phyloP scores from a whole-genome alignment of 73 alveolate species.

The Paramecium biaurelia region DNA sequence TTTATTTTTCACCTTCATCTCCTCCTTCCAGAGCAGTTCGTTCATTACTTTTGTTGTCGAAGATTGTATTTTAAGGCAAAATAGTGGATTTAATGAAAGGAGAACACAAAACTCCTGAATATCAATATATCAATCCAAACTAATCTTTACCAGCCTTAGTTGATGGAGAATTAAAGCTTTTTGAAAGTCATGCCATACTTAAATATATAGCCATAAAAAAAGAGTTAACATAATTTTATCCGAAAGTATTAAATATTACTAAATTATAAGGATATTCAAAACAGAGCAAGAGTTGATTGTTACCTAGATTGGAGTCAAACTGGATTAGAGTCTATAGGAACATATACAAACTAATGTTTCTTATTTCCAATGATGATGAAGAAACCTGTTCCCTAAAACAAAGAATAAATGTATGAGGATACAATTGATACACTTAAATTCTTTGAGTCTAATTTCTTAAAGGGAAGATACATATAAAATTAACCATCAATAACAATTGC shows the following conservation, averaged over 20 bases:
- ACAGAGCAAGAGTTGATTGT: neutral
- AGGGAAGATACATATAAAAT: neutral
- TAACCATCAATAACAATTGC: conserved; percentile 23
- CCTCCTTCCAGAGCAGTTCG: neutral
- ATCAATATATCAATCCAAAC: neutral
- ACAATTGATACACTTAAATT: neutral
- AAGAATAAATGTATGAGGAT: neutral
- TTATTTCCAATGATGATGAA: neutral
- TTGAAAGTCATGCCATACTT: conserved; percentile 7
- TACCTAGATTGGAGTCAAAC: conserved; percentile 16
- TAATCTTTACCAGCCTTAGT: neutral
- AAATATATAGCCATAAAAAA: neutral
- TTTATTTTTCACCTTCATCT: neutral
- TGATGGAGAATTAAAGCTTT: neutral
- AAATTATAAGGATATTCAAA: neutral
- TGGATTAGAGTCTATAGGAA: neutral
- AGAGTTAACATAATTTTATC: neutral
- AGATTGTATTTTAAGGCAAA: neutral
- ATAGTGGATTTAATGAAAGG: conserved; percentile 19
- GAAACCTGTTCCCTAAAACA: neutral
- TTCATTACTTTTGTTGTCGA: neutral
- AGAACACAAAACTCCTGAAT: neutral
- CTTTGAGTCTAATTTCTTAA: neutral
- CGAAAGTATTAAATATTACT: neutral
- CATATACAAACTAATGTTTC: neutral